These are phyloP conservation scores for Mycena latifolia DNA, from an alignment of 768 basidiomycete species.

Conservation along the genomic window DNA sequence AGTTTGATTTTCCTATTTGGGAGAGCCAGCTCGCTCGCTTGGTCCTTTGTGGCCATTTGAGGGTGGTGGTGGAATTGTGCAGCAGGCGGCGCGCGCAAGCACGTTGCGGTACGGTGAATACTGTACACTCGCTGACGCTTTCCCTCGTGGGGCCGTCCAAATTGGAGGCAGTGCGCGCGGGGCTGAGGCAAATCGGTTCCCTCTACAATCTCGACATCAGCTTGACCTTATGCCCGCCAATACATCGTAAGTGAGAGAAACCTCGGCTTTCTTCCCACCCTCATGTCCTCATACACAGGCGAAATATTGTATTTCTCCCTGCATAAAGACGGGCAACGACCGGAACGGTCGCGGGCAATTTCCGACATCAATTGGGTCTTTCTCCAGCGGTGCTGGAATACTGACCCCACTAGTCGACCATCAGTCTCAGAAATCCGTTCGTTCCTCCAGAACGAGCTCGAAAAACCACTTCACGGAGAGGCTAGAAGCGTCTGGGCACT, in stretches of 20 bases:
- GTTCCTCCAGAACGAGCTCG: neutral
- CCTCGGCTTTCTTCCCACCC: too few relatives aligned
- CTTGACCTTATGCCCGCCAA: too few relatives aligned
- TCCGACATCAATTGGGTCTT: conserved; percentile 2
- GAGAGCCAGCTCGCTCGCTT: conserved; percentile 6
- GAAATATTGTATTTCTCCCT: too few relatives aligned
- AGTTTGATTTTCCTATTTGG: conserved; percentile 10
- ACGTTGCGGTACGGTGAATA: conserved; percentile 2
- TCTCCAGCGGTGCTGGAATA: conserved; percentile 8
- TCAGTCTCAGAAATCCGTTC: neutral
- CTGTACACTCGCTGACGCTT: neutral
- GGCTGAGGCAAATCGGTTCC: too few relatives aligned
- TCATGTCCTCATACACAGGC: too few relatives aligned
- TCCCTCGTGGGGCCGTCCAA: too few relatives aligned
- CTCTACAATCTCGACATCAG: too few relatives aligned
- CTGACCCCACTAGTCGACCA: neutral
- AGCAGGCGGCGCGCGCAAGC: too few relatives aligned
- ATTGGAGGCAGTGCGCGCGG: too few relatives aligned
- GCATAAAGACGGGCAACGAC: conserved; percentile 1
- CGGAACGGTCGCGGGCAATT: neutral
- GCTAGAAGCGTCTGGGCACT: too few relatives aligned
- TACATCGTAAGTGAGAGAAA: too few relatives aligned
- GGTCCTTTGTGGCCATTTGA: conserved; percentile 2
- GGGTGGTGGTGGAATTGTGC: neutral
- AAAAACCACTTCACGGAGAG: too few relatives aligned